These are phyloP conservation scores for Marvania coccoides DNA, from an alignment of 139 green algal genomes.

Conservation along the genomic window DNA sequence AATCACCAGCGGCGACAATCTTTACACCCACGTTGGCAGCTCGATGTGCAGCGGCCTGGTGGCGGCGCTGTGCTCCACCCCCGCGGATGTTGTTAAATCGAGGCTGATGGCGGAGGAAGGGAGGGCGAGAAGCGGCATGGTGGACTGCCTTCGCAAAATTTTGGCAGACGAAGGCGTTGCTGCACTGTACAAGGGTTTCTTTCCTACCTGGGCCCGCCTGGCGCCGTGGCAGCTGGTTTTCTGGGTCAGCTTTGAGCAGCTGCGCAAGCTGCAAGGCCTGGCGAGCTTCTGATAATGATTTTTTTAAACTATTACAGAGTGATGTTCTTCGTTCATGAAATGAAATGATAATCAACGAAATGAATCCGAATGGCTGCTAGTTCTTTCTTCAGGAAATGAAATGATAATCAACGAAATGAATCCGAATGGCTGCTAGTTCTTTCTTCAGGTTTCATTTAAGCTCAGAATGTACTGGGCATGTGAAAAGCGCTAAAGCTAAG, in stretches of 20 bases:
- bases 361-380: not conserved
- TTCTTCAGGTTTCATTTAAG: too few species aligned
- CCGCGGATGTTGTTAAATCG: slow-evolving; percentile 63
- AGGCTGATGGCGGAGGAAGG: too few species aligned
- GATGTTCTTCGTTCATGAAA: too few species aligned
- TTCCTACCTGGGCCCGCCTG: slow-evolving; percentile 59
- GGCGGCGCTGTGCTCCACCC: slow-evolving; percentile 9
- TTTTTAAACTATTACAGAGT: too few species aligned
- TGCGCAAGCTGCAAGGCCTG: slow-evolving; percentile 23
- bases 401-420: not conserved
- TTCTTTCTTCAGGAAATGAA: not conserved
- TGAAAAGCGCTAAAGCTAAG: too few species aligned
- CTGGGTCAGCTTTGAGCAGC: slow-evolving; percentile 47
- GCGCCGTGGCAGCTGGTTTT: slow-evolving; percentile 66
- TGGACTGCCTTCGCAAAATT: slow-evolving; percentile 54
- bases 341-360: not conserved
- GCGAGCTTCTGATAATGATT: slow-evolving; percentile 24
- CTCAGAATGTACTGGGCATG: too few species aligned
- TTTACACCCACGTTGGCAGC: slow-evolving; percentile 30
- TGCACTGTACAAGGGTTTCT: slow-evolving; percentile 58
- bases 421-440: not conserved
- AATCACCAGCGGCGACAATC: slow-evolving; percentile 29
- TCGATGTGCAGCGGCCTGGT: slow-evolving; percentile 42
- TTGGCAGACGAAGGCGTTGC: slow-evolving; percentile 37
- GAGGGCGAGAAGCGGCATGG: slow-evolving; percentile 23